Evolutionary conservation across 176 grass and related monocot genomes (phyloP).

Genomic region (Tillandsia fasciculata): DNA sequence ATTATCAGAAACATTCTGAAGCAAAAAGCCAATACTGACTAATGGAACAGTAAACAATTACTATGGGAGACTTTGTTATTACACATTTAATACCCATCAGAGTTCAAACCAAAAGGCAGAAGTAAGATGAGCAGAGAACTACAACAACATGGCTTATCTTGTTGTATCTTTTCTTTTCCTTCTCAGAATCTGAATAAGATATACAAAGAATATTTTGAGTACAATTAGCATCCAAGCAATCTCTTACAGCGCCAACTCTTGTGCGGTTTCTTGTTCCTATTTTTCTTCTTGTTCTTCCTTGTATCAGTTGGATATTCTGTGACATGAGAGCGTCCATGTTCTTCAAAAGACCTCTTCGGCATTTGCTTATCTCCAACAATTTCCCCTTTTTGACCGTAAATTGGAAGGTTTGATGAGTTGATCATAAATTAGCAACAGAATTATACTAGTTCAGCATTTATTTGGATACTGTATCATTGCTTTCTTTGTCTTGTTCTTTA

Average conservation of each 20-base stretch:
- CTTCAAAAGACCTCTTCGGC: background rate
- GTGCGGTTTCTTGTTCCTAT: background rate
- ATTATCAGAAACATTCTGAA: too few relatives aligned
- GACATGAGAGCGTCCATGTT: background rate
- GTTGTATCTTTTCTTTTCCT: too few relatives aligned
- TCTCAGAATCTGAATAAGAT: background rate
- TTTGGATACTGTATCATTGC: background rate
- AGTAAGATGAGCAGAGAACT: too few relatives aligned
- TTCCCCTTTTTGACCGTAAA: background rate
- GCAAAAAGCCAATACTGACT: too few relatives aligned
- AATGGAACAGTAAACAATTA: too few relatives aligned
- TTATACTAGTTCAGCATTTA: background rate
- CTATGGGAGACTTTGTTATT: too few relatives aligned
- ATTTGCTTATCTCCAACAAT: background rate
- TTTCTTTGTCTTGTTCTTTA: background rate
- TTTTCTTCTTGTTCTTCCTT: background rate
- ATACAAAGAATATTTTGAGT: background rate
- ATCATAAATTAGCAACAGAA: background rate
- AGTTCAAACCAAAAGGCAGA: too few relatives aligned
- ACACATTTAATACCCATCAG: too few relatives aligned
- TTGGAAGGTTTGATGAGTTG: background rate
- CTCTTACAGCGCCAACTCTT: conserved; percentile 1
- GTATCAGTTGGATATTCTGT: background rate
- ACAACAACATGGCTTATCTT: too few relatives aligned
- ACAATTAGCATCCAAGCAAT: background rate